These are phyloP conservation scores for Globisporangium nagaii DNA, from an alignment of 352 stramenopile species.

Conservation along the genomic window DNA sequence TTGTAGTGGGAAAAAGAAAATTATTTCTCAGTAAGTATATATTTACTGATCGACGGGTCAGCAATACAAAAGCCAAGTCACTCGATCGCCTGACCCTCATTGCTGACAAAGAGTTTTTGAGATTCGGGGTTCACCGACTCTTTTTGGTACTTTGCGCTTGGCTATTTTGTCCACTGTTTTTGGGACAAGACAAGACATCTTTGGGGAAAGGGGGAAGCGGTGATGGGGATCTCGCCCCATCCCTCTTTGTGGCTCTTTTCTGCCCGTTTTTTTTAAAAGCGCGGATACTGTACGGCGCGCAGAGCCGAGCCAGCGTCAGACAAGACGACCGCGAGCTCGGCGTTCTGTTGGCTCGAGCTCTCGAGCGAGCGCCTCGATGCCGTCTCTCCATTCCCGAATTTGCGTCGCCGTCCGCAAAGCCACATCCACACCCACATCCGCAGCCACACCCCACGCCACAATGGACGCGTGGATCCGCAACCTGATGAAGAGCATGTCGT, in stretches of 20 bases:
- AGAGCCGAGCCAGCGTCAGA: neutral
- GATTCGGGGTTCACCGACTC: too few species aligned
- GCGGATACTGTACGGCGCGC: neutral
- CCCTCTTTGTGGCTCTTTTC: neutral
- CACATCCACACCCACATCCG: neutral
- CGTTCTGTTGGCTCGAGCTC: too few species aligned
- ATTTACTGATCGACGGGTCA: too few species aligned
- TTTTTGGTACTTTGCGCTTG: too few species aligned
- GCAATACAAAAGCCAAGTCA: too few species aligned
- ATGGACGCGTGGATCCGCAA: constrained; percentile 40
- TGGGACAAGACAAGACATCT: neutral
- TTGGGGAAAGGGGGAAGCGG: neutral
- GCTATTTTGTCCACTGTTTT: too few species aligned
- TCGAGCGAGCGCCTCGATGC: too few species aligned
- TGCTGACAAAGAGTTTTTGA: too few species aligned
- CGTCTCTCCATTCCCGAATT: constrained; percentile 34
- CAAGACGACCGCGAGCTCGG: too few species aligned
- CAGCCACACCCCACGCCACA: neutral
- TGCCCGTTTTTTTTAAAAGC: neutral
- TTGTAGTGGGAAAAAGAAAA: too few species aligned
- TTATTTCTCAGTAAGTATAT: too few species aligned
- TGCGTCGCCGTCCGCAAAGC: constrained; percentile 21
- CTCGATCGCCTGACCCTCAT: too few species aligned
- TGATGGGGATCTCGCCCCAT: neutral
- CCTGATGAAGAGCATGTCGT: constrained; percentile 14